These are phyloP conservation scores for Verbascum thapsus DNA, from an alignment of 257 asterid genomes.

Conservation along the genomic window DNA sequence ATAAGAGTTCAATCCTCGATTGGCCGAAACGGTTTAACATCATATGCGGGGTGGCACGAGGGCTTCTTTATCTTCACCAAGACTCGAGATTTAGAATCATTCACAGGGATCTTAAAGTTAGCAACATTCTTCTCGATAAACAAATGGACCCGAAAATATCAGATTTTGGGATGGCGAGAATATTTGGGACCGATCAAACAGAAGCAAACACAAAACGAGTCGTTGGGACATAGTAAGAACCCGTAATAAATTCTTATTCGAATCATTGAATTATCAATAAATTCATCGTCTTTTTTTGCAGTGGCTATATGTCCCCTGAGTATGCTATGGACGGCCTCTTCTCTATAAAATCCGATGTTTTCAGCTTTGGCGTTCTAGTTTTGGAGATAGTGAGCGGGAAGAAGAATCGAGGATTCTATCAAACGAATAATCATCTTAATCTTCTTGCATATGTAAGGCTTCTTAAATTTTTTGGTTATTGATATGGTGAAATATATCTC, in stretches of 20 bases:
- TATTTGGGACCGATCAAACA: constrained; percentile 49
- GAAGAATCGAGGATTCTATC: constrained; percentile 50
- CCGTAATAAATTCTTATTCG: not conserved
- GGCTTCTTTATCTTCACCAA: constrained; percentile 57
- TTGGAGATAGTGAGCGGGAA: constrained; percentile 44
- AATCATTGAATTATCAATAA: not conserved
- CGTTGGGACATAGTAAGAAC: constrained; percentile 60
- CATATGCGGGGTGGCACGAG: constrained; percentile 47
- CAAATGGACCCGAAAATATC: constrained; percentile 58
- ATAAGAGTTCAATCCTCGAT: constrained; percentile 32
- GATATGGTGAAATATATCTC: not conserved
- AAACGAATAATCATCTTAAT: constrained; percentile 43
- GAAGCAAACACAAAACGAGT: constrained; percentile 53
- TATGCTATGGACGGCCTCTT: constrained; percentile 58
- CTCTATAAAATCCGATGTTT: constrained; percentile 51
- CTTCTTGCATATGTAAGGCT: constrained; percentile 51
- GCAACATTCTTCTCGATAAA: constrained; percentile 51
- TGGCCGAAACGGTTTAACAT: constrained; percentile 45
- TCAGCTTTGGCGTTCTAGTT: constrained; percentile 50
- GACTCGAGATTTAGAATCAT: constrained; percentile 60
- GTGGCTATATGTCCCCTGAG: constrained; percentile 58
- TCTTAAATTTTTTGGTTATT: not conserved
- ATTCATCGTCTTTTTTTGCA: constrained; percentile 18
- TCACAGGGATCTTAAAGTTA: constrained; percentile 58
- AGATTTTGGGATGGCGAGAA: constrained; percentile 63